These are phyloP conservation scores for Pisolithus albus DNA, from an alignment of 768 basidiomycete genomes.

Conservation along the genomic window DNA sequence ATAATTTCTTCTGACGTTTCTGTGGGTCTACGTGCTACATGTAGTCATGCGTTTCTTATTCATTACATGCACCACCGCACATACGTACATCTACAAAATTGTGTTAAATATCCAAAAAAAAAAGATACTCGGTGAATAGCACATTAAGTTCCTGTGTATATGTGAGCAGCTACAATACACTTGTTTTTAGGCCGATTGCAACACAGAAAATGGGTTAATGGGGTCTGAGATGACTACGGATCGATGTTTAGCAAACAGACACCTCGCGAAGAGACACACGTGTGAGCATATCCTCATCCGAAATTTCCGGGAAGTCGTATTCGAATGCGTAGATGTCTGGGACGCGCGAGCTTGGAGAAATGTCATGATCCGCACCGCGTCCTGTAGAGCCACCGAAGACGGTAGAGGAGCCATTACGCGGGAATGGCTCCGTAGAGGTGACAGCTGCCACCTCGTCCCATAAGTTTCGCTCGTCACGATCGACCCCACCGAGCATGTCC, in stretches of 20 bases:
- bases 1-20: slow-evolving; percentile 67
- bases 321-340: slow-evolving; percentile 8
- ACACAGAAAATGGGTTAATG: too few relatives aligned
- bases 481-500: slow-evolving; percentile 6
- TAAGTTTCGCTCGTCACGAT: slow-evolving; percentile 22
- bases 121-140: not conserved
- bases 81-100: not conserved
- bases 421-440: slow-evolving; percentile 14
- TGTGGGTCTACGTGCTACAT: not conserved
- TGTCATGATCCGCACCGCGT: not conserved
- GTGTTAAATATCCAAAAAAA: not conserved
- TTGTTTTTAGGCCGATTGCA: too few relatives aligned
- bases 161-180: not conserved
- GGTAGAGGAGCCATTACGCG: slow-evolving; percentile 8
- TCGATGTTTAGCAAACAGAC: slow-evolving; percentile 13
- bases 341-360: slow-evolving; percentile 3
- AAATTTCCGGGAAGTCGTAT: slow-evolving; percentile 9
- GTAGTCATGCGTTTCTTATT: not conserved
- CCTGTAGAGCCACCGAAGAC: not conserved
- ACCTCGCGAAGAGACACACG: slow-evolving; percentile 18
- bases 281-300: slow-evolving; percentile 11
- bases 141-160: not conserved
- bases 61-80: not conserved
- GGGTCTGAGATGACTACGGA: not conserved
- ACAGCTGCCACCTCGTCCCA: slow-evolving; percentile 25